Base-by-base conservation (phyloP, 225 moss, liverwort and hornwort species). In the Ulota crispa region DNA sequence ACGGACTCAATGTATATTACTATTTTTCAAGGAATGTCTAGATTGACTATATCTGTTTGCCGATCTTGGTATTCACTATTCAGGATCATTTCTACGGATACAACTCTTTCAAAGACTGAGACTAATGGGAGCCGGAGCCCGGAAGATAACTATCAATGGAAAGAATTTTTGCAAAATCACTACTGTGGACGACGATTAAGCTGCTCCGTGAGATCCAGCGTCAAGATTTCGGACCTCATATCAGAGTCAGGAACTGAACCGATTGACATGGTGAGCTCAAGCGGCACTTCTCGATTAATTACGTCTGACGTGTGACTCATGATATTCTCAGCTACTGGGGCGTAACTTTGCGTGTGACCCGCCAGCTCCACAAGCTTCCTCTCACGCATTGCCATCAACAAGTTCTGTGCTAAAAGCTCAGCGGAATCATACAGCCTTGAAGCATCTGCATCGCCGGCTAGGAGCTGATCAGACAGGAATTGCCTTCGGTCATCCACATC, bases 351-450 rank as follows among this genome's bases (percentile, higher is more conserved):
- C 3, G 43, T 8, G 9, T 52, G 32, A 34, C 16, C 31, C 9
- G 67, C 73, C 12, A 65, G 30, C 63, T 89, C 85, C 15, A 85
- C 54, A 47, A 89, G 87, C 59, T 85, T 84, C 11, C 85, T 83
- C 75, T 89, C 89, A 16, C 87, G 87, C 80, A 87, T 85, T 2
- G 89, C 89, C 85, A 85, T 87, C 71, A 89, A 63, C 18, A 89
- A 63, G 19, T 87, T 89, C 60, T 89, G 87, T 0, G 81, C 83
- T 21, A 89, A 30, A 19, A 74, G 85, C 78, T 89, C 89, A 2
- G 86, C 86, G 39, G 86, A 86, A 19, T 89, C 82, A 68, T 84
- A 83, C 23, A 86, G 68, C 39, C 73, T 73, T 30, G 71, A 62
- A 30, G 79, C 81, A 5, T 82, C 57, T 2, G 75, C 84, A 4